These are phyloP conservation scores for Colletotrichum neosansevieriae DNA, from an alignment of 2,329 filamentous ascomycete species.

Conservation along the genomic window DNA sequence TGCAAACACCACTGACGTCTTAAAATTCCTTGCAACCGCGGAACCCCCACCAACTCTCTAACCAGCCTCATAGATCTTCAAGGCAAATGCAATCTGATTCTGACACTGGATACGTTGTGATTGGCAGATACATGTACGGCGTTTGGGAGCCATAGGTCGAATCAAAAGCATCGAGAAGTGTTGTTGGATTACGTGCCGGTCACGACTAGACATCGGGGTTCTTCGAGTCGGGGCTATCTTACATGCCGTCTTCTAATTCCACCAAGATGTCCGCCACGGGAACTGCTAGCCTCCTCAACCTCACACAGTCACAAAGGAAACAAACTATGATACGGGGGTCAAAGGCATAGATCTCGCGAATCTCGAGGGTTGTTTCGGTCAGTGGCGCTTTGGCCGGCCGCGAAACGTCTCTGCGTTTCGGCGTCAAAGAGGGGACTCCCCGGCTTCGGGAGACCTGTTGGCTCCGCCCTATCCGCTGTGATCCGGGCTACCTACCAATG, in stretches of 20 bases:
- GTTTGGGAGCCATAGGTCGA: too few species aligned
- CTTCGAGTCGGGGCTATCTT: too few species aligned
- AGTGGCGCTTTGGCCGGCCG: slow-evolving; percentile 35
- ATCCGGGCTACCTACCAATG: not conserved
- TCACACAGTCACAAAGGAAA: not conserved
- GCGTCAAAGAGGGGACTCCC: slow-evolving; percentile 18
- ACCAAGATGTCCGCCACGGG: not conserved
- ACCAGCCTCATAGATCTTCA: not conserved
- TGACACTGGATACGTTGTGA: slow-evolving; percentile 31
- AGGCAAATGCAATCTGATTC: not conserved
- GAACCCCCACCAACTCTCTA: not conserved
- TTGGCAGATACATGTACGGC: slow-evolving; percentile 1
- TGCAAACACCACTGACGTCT: not conserved
- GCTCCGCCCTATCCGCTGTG: not conserved
- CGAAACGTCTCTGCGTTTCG: slow-evolving; percentile 37
- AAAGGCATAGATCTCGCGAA: slow-evolving; percentile 26
- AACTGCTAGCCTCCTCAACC: not conserved
- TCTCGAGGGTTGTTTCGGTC: slow-evolving; percentile 23
- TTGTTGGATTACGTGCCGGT: not conserved
- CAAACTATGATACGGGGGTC: not conserved
- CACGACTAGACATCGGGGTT: too few species aligned
- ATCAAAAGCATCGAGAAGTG: not conserved
- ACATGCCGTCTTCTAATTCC: slow-evolving; percentile 1
- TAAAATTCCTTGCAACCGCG: not conserved
- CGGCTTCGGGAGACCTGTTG: slow-evolving; percentile 13